Evolutionary conservation across 352 stramenopile species (phyloP).

Genomic region (Pythium utonaiense): DNA sequence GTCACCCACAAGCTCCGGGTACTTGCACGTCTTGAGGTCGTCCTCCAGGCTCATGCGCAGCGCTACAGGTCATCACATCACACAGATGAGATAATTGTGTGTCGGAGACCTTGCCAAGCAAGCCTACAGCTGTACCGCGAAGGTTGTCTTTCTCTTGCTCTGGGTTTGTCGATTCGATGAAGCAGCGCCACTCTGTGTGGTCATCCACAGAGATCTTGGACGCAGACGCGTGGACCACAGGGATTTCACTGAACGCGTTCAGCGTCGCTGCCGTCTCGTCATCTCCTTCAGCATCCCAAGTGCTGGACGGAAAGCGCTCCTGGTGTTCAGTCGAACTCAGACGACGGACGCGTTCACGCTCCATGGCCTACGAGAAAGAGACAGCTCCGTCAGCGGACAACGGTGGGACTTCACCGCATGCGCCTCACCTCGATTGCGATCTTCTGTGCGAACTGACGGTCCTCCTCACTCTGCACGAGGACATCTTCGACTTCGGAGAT

Average conservation of each 20-base stretch:
- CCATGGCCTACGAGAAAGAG: constrained; percentile 29
- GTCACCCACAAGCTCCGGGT: constrained; percentile 50
- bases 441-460: constrained; percentile 33
- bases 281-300: constrained; percentile 1
- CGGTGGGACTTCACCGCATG: too few species aligned
- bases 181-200: constrained; percentile 57
- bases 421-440: constrained; percentile 30
- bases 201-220: constrained; percentile 64
- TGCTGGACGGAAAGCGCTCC: constrained; percentile 22
- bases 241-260: constrained; percentile 51
- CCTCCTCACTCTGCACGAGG: constrained; percentile 19
- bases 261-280: not conserved
- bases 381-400: not conserved
- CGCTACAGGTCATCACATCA: constrained; percentile 22
- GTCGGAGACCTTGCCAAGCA: too few species aligned
- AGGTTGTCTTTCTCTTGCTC: constrained; percentile 62
- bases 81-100: too few species aligned
- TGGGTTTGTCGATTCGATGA: constrained; percentile 57
- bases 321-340: constrained; percentile 48
- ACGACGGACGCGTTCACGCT: constrained; percentile 52
- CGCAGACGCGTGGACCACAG: constrained; percentile 43
- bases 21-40: constrained; percentile 46
- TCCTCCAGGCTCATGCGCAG: constrained; percentile 60
- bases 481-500: constrained; percentile 36
- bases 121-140: too few species aligned